Evolutionary conservation across 805 yeast species (phyloP).

Genomic region (Kregervanrija fluxuum): DNA sequence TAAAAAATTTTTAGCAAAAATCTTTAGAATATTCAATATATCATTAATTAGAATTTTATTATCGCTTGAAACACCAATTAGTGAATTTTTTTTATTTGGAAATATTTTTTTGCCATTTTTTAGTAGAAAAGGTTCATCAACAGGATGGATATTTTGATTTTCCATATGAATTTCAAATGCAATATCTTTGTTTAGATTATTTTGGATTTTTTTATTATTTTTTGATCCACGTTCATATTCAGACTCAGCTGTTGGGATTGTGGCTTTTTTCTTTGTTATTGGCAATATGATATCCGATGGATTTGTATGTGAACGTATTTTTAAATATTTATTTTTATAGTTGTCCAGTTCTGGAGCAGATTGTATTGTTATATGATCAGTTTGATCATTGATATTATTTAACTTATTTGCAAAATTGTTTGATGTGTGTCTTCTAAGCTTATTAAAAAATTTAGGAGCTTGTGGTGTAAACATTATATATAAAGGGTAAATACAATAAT

Average conservation of each 20-base stretch:
- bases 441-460: too few relatives aligned
- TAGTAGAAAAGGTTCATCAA: constrained; percentile 23
- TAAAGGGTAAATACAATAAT: too few relatives aligned
- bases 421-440: too few relatives aligned
- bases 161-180: constrained; percentile 24
- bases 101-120: constrained; percentile 12
- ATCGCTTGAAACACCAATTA: neutral
- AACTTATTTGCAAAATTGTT: too few relatives aligned
- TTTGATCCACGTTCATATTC: neutral
- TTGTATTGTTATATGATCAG: constrained; percentile 6
- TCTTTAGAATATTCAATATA: constrained; percentile 8
- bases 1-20: constrained; percentile 5
- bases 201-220: constrained; percentile 10
- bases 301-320: constrained; percentile 10
- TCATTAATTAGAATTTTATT: constrained; percentile 9
- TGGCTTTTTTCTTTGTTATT: neutral
- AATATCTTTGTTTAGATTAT: constrained; percentile 17
- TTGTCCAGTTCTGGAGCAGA: constrained; percentile 6
- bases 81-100: constrained; percentile 2
- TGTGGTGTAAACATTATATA: too few relatives aligned
- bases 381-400: too few relatives aligned
- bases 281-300: constrained; percentile 9
- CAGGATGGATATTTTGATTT: constrained; percentile 21
- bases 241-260: neutral
- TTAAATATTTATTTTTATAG: constrained; percentile 9